Evolutionary conservation across 352 stramenopile species (phyloP).

Genomic region (Phytophthora idaei): DNA sequence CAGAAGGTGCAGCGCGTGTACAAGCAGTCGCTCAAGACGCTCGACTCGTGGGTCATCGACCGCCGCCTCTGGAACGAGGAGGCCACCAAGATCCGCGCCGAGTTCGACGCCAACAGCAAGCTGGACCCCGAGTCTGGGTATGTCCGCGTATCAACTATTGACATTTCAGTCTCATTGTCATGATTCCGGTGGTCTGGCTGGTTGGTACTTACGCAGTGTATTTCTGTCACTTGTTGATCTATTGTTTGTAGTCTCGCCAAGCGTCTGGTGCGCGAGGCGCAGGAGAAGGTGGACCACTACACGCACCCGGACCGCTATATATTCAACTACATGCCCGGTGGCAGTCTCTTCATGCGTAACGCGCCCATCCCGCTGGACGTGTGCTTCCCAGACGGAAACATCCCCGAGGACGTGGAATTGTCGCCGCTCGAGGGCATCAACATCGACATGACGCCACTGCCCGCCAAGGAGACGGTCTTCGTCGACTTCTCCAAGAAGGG

Average conservation of each 20-base stretch:
- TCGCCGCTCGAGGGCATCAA: constrained; percentile 87
- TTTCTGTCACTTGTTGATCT: constrained; percentile 10
- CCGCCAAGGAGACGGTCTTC: constrained; percentile 75
- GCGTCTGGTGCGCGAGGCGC: constrained; percentile 88
- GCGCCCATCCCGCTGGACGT: constrained; percentile 94
- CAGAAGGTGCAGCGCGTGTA: constrained; percentile 94
- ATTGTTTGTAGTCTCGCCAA: constrained; percentile 60
- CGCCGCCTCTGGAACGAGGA: constrained; percentile 96
- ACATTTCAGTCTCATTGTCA: not conserved
- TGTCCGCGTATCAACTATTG: constrained; percentile 11
- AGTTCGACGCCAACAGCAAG: constrained; percentile 90
- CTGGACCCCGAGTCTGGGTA: constrained; percentile 69
- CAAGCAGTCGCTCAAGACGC: constrained; percentile 93
- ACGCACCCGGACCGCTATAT: constrained; percentile 98
- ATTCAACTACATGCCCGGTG: constrained; percentile 98
- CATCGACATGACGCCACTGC: constrained; percentile 87
- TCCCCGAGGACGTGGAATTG: constrained; percentile 85
- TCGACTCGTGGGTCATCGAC: constrained; percentile 95
- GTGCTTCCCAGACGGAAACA: constrained; percentile 89
- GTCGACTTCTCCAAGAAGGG: constrained; percentile 90
- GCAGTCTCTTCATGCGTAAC: constrained; percentile 99
- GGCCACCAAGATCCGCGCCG: constrained; percentile 90
- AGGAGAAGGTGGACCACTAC: constrained; percentile 94
- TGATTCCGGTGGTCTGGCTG: constrained; percentile 42
- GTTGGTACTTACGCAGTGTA: constrained; percentile 2